Evolutionary conservation across 305 asterid species (phyloP).

Genomic region (Solanum hybrid): DNA sequence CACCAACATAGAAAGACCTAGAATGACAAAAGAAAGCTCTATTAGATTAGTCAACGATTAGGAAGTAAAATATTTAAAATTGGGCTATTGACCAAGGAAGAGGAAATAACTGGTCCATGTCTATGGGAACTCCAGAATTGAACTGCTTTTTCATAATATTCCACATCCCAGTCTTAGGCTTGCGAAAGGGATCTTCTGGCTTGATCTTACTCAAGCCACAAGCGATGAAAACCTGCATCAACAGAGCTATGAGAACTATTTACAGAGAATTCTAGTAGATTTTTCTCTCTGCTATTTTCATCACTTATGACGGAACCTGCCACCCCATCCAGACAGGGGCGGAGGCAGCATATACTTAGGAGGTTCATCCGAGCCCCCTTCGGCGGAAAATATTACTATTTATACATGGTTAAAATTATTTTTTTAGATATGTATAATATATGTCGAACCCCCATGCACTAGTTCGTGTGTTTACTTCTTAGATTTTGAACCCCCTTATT

Average conservation of each 20-base stretch:
- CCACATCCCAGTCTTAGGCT: slow-evolving; percentile 96
- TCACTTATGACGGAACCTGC: neutral
- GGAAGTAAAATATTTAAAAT: neutral
- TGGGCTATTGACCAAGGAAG: neutral
- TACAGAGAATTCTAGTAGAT: neutral
- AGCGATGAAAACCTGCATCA: slow-evolving; percentile 79
- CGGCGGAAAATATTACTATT: no score
- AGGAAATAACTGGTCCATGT: slow-evolving; percentile 59
- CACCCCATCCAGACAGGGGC: neutral
- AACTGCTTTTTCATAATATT: slow-evolving; percentile 72
- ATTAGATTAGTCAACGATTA: neutral
- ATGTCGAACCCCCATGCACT: no score
- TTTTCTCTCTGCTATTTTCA: neutral
- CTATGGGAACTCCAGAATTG: slow-evolving; percentile 68
- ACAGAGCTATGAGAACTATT: neutral
- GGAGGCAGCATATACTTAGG: no score
- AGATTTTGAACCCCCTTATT: no score
- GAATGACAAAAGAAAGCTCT: slow-evolving; percentile 1
- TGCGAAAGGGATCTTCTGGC: slow-evolving; percentile 70
- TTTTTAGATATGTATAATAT: no score
- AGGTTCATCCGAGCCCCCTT: no score
- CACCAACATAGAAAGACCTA: slow-evolving; percentile 94
- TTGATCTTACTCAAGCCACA: slow-evolving; percentile 56
- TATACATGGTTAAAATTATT: no score
- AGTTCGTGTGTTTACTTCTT: no score